A percentile compares a stretch with the other conserved stretches of the same genome.
Conservation (phyloP, 2,329 filamentous ascomycete species). For the Aspergillus carbonarius region DNA sequence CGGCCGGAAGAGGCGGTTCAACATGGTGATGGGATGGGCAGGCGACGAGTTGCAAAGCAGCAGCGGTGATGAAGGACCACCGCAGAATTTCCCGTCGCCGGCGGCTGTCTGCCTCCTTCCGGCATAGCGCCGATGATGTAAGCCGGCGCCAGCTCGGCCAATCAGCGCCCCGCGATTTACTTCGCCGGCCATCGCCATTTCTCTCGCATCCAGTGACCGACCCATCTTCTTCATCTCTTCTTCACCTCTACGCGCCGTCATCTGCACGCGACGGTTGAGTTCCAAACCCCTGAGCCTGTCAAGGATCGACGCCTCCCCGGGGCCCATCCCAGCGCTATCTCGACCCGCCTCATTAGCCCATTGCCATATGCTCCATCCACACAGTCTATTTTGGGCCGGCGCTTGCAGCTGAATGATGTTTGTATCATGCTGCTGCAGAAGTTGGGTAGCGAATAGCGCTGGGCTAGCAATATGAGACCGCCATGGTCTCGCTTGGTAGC, state of each 20-base stretch:
- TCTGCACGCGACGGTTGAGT: not conserved
- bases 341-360: slow-evolving; percentile 17
- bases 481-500: not conserved
- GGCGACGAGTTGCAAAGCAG: slow-evolving; percentile 14
- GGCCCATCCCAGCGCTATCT: slow-evolving; percentile 10
- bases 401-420: slow-evolving; percentile 28
- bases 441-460: slow-evolving; percentile 15
- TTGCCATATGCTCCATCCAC: slow-evolving; percentile 24
- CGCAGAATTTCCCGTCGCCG: slow-evolving; percentile 37
- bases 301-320: slow-evolving; percentile 1
- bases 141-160: slow-evolving; percentile 21
- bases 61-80: slow-evolving; percentile 20
- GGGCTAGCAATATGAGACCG: not conserved
- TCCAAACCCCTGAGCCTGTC: not conserved
- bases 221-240: not conserved
- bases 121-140: slow-evolving; percentile 31
- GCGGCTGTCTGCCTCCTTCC: slow-evolving; percentile 18
- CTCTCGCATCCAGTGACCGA: too few species aligned
- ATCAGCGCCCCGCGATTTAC: slow-evolving; percentile 25
- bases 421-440: slow-evolving; percentile 18
- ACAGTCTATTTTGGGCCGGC: slow-evolving; percentile 31
- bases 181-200: slow-evolving; percentile 5
- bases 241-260: slow-evolving; percentile 11
- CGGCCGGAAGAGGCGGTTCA: slow-evolving; percentile 45
- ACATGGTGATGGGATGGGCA: slow-evolving; percentile 36